phyloP scores from a whole-genome alignment of 2,329 filamentous ascomycete genomes.

The Alternaria panax region DNA sequence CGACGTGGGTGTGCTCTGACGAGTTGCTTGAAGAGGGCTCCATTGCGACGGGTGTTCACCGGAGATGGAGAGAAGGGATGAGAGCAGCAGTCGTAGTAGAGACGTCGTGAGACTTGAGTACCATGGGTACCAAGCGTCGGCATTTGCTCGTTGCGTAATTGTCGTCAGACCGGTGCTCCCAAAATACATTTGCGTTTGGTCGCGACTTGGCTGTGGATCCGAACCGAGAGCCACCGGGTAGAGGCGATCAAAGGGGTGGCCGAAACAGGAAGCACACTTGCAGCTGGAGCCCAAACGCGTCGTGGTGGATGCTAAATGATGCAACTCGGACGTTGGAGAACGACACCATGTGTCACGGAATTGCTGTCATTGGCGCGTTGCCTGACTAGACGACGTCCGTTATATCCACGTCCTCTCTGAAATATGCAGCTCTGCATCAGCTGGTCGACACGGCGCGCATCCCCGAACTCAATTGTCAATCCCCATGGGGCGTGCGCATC shows the following conservation, averaged over 20 bases:
- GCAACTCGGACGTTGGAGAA: slow-evolving; percentile 10
- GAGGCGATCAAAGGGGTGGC: slow-evolving; percentile 5
- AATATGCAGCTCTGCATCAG: slow-evolving; percentile 11
- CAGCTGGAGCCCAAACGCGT: slow-evolving; percentile 9
- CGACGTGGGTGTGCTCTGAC: slow-evolving; percentile 17
- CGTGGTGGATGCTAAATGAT: slow-evolving; percentile 6
- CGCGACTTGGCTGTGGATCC: slow-evolving; percentile 15
- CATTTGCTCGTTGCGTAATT: slow-evolving; percentile 4
- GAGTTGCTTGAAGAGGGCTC: slow-evolving; percentile 24
- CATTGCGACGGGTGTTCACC: slow-evolving; percentile 17
- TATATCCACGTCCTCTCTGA: slow-evolving; percentile 1
- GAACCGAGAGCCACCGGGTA: background rate
- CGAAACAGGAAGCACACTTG: slow-evolving; percentile 13
- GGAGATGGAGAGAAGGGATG: background rate
- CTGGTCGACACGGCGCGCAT: background rate
- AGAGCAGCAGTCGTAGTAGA: background rate
- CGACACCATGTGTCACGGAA: slow-evolving; percentile 11
- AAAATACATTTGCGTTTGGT: slow-evolving; percentile 11
- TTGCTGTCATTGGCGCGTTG: slow-evolving; percentile 4
- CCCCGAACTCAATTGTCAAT: slow-evolving; percentile 12
- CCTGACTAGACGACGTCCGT: slow-evolving; percentile 5
- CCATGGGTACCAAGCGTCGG: slow-evolving; percentile 1
- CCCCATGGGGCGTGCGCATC: slow-evolving; percentile 14
- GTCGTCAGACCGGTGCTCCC: background rate
- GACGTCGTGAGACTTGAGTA: slow-evolving; percentile 2